Base-by-base conservation (phyloP, 192 early-diverging fungal species). In the Coemansia sp. region DNA sequence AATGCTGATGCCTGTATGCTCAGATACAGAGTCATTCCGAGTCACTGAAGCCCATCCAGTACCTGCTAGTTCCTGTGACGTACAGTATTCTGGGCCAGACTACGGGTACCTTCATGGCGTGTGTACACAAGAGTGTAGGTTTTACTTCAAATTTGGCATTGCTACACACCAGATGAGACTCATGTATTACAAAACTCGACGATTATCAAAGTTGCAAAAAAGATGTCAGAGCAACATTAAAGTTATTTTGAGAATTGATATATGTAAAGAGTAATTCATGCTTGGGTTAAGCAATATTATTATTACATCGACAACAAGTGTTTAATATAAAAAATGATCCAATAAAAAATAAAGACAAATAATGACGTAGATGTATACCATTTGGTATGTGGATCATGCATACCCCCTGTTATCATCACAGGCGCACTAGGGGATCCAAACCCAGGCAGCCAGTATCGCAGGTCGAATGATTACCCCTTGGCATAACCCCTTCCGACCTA, bases 101-200 rank as follows among this genome's bases (percentile, higher is more conserved):
- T 80, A 76, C 65, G 87, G 87, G 20, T 88, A 88, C 49, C 78
- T 57, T 16, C 74, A 76, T 9, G 87, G 87, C 24, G 65, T 88
- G 46, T 74, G 83, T 27, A 88, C 81, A 5, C 63, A 86, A 50
- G 80, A 85, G 27, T 68, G 75, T 33, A 79, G 80, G 65, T 86
- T 88, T 66, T 79, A 27, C 27, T 69, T 13, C 75, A 86, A 20
- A 84, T 87, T 27, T 86, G 85, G 85, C 80, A 75, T 34, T 71
- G 78, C n/a, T 83, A 83, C 39, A 80, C 82, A 10, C 67, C 78
- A 5, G 76, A 78, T 43, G 74, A 84, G n/a, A 76, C 72, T 15
- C 75, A 75, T 1, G 41, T 68, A 24, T 22, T 77, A 13, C 80
- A 82, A 20, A 69, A 77, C 58, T 40, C 66, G n/a, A 62, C 72